Base-by-base conservation (phyloP, 75 land plant genomes). In the Gnetum montanum region DNA sequence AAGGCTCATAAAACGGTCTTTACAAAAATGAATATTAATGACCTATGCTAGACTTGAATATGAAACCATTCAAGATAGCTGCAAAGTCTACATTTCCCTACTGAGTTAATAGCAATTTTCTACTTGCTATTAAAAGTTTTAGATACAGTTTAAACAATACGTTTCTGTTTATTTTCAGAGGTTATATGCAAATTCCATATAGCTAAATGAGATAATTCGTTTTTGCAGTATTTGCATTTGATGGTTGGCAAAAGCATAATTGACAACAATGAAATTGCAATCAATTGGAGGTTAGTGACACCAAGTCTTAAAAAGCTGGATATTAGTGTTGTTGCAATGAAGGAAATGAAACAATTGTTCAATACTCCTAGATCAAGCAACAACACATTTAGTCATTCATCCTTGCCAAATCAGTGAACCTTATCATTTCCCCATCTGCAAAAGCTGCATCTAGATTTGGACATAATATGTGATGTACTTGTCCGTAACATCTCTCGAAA, bases 381-480 rank as follows among this genome's bases (percentile, higher is more conserved):
- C 15, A 20, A 18, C 16, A n/a, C 33, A 8, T 34, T 52, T 19
- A 10, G 37, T 33, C 34, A 52, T 36, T 52, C 35, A 8, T 31
- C 55, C 37, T 4, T n/a, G n/a, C n/a, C n/a, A n/a, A 36, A 52
- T 23, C 34, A 20, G 6, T 31, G 22, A 36, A 31, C 4, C 24
- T 8, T 50, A 8, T 46, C 66, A 10, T 64, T 75, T 22, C 74
- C 73, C 24, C 65, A 57, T 49, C 58, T 95, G 25, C 81, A 86
- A 65, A 90, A 73, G 34, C 38, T 95, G 27, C 76, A 65, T 51
- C 84, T 95, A 31, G 76, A 75, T 25, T 81, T 95, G 8, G 87
- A 86, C 52, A 66, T 74, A 23, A 83, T 95, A 5, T 81, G 97
- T 31, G 99, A 95, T 50, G 31, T 82, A 10, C 63, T 95, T 52